These are phyloP conservation scores for Yamadazyma nakazawae DNA, from an alignment of 805 yeast genomes.

Conservation along the genomic window DNA sequence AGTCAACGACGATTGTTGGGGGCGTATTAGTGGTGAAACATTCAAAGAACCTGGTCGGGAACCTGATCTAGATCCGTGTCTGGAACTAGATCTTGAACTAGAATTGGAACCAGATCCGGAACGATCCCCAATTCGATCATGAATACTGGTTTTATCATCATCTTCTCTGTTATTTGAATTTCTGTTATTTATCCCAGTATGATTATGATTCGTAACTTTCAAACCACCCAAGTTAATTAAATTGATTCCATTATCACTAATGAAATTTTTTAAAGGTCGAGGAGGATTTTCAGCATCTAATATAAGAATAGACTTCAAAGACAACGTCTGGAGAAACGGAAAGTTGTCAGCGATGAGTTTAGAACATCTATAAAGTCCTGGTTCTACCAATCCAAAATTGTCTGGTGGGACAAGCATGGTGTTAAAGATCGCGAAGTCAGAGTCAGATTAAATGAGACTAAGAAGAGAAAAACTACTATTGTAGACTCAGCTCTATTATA, in stretches of 20 bases:
- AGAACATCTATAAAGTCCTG: constrained; percentile 78
- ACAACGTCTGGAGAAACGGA: constrained; percentile 73
- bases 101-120: constrained; percentile 1
- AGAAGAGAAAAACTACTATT: background rate
- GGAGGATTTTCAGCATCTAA: constrained; percentile 87
- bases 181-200: constrained; percentile 20
- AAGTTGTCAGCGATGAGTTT: constrained; percentile 71
- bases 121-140: background rate
- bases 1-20: background rate
- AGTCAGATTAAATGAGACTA: background rate
- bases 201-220: constrained; percentile 37
- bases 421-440: background rate
- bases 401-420: constrained; percentile 91
- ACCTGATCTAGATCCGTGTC: constrained; percentile 1
- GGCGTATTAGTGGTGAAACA: background rate
- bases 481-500: background rate
- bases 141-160: constrained; percentile 14
- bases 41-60: constrained; percentile 2
- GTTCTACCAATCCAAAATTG: constrained; percentile 87
- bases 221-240: constrained; percentile 46
- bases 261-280: constrained; percentile 61
- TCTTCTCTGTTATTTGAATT: constrained; percentile 15
- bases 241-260: constrained; percentile 53
- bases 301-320: constrained; percentile 63
- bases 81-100: constrained; percentile 2